Evolutionary conservation across 441 rosid species (phyloP).

Genomic region (Theobroma grandiflorum): DNA sequence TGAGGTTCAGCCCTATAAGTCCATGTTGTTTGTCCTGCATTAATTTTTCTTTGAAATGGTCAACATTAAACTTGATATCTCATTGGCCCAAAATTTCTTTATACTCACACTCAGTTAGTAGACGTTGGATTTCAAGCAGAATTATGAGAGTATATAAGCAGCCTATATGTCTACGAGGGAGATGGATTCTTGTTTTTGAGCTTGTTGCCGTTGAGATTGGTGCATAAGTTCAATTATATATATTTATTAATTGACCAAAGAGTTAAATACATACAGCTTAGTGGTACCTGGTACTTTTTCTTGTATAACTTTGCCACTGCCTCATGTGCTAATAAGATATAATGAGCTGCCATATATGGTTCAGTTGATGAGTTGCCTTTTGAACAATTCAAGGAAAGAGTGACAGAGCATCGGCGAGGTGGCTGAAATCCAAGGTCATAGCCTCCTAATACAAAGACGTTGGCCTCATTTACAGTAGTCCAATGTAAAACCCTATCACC

Average conservation of each 20-base stretch:
- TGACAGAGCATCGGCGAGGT: slow-evolving; percentile 59
- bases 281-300: slow-evolving; percentile 50
- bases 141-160: neutral
- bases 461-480: slow-evolving; percentile 73
- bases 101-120: neutral
- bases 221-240: too few relatives aligned
- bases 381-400: slow-evolving; percentile 41
- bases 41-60: neutral
- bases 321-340: slow-evolving; percentile 66
- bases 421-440: slow-evolving; percentile 40
- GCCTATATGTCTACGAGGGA: neutral
- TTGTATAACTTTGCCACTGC: slow-evolving; percentile 60
- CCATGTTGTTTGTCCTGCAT: slow-evolving; percentile 71
- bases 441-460: slow-evolving; percentile 50
- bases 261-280: too few relatives aligned
- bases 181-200: slow-evolving; percentile 34
- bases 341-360: slow-evolving; percentile 45
- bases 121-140: neutral
- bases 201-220: slow-evolving; percentile 43
- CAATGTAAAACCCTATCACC: slow-evolving; percentile 51
- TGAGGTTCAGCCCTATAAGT: slow-evolving; percentile 53
- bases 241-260: too few relatives aligned
- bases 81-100: neutral
- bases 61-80: neutral
- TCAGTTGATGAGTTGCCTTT: slow-evolving; percentile 69